phyloP scores from a whole-genome alignment of 192 early-diverging fungal genomes.

The Gonapodya prolifera region DNA sequence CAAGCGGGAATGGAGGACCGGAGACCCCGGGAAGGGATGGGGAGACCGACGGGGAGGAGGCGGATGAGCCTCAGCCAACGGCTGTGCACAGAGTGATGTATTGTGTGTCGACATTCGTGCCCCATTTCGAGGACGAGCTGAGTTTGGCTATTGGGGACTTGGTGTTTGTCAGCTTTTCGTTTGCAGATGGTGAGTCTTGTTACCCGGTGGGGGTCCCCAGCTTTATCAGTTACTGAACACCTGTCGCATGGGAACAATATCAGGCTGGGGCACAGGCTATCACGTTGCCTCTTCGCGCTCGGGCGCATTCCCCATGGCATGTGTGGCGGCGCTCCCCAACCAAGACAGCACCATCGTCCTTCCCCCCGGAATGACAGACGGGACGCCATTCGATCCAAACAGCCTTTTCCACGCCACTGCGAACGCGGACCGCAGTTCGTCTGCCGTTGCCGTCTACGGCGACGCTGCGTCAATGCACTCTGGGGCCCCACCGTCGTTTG shows the following conservation, averaged over 20 bases:
- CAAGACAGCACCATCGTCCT: neutral
- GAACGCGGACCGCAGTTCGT: neutral
- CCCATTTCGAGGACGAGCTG: neutral
- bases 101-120: neutral
- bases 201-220: no score
- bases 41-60: neutral
- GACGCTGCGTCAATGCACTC: neutral
- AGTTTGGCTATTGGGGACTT: neutral
- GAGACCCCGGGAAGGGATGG: no score
- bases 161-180: neutral
- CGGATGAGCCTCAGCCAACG: neutral
- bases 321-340: neutral
- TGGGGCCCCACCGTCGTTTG: neutral
- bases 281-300: neutral
- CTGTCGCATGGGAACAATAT: no score
- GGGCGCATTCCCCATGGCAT: neutral
- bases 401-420: neutral
- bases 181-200: neutral
- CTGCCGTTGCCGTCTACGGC: neutral
- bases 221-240: no score
- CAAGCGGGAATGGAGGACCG: no score
- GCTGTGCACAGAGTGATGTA: neutral
- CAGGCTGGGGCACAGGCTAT: neutral
- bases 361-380: neutral
- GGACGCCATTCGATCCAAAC: neutral